A percentile compares a stretch with the other conserved stretches of the same genome.
Conservation (phyloP, 1,139 yeast species). For the Yamadazyma diospyri region DNA sequence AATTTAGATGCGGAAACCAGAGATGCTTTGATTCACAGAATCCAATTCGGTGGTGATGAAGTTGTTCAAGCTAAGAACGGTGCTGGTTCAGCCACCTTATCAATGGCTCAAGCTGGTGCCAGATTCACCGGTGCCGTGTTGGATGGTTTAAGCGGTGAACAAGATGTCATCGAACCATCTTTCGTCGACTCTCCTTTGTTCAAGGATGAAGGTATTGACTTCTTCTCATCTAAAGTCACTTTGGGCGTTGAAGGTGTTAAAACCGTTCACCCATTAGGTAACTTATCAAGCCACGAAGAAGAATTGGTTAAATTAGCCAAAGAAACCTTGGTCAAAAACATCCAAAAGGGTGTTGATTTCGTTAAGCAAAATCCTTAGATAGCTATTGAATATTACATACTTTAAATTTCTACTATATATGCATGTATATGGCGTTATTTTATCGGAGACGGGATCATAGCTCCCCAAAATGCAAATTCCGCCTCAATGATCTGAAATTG, state of each 20-base stretch:
- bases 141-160: slow-evolving; percentile 52
- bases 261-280: slow-evolving; percentile 53
- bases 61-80: slow-evolving; percentile 95
- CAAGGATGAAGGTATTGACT: slow-evolving; percentile 50
- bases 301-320: slow-evolving; percentile 52
- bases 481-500: too few species aligned
- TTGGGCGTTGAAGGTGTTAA: slow-evolving; percentile 58
- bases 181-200: slow-evolving; percentile 50
- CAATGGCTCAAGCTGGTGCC: slow-evolving; percentile 97
- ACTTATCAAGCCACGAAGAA: slow-evolving; percentile 54
- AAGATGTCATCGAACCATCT: slow-evolving; percentile 47
- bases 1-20: slow-evolving; percentile 50
- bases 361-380: slow-evolving; percentile 49
- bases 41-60: slow-evolving; percentile 97
- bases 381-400: neutral
- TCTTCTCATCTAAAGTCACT: slow-evolving; percentile 64
- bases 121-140: slow-evolving; percentile 65
- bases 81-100: slow-evolving; percentile 89
- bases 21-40: slow-evolving; percentile 75
- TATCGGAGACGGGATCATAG: too few species aligned
- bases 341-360: slow-evolving; percentile 57
- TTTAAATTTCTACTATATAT: neutral
- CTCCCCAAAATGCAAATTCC: neutral
- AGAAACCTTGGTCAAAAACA: slow-evolving; percentile 54
- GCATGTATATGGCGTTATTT: too few species aligned